Evolutionary conservation across 2,329 filamentous ascomycete genomes (phyloP).

Genomic region (Talaromyces sp.): DNA sequence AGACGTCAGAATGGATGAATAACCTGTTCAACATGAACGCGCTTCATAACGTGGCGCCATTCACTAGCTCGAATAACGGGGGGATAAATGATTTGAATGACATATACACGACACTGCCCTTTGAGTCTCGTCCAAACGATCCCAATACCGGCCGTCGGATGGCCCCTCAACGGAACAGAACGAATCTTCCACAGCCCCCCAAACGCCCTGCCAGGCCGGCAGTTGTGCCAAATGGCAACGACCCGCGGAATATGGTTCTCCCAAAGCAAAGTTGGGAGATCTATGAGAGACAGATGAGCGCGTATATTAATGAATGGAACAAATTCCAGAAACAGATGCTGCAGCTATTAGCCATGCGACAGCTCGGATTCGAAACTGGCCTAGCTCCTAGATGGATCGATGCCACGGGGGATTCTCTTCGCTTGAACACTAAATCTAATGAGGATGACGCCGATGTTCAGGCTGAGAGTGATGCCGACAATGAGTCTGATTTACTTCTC

Average conservation of each 20-base stretch:
- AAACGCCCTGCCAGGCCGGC: slow-evolving; percentile 41
- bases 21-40: slow-evolving; percentile 46
- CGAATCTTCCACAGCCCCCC: slow-evolving; percentile 50
- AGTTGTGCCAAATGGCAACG: slow-evolving; percentile 18
- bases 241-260: slow-evolving; percentile 35
- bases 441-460: neutral
- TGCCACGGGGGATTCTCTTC: slow-evolving; percentile 45
- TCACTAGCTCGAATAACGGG: slow-evolving; percentile 40
- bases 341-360: slow-evolving; percentile 51
- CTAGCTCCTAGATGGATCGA: slow-evolving; percentile 48
- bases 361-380: slow-evolving; percentile 43
- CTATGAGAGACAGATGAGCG: slow-evolving; percentile 50
- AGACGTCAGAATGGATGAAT: slow-evolving; percentile 15
- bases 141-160: slow-evolving; percentile 38
- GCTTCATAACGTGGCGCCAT: slow-evolving; percentile 47
- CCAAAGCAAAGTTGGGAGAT: slow-evolving; percentile 45
- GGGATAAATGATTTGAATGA: slow-evolving; percentile 52
- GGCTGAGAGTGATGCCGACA: slow-evolving; percentile 22
- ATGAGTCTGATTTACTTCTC: slow-evolving; percentile 27
- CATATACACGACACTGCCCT: slow-evolving; percentile 52
- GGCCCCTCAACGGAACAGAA: slow-evolving; percentile 31
- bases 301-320: slow-evolving; percentile 55
- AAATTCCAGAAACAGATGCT: slow-evolving; percentile 52
- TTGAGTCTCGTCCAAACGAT: slow-evolving; percentile 49
- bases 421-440: slow-evolving; percentile 25